phyloP scores from a whole-genome alignment of 805 yeast genomes.

The Wickerhamiella occidentalis region DNA sequence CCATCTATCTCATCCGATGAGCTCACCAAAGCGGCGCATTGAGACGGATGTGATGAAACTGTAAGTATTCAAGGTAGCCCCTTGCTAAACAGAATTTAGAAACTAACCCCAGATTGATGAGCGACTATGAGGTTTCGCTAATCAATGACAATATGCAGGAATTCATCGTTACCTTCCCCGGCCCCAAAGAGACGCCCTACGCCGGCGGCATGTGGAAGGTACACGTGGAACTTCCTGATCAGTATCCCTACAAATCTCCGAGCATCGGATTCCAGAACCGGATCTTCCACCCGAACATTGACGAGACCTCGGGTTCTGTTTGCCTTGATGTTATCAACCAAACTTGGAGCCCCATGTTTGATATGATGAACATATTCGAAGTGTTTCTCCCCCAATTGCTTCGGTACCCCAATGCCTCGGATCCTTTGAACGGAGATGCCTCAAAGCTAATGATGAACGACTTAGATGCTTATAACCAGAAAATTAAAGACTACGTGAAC shows the following conservation, averaged over 20 bases:
- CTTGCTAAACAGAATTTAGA: neutral
- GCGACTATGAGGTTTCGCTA: conserved; percentile 77
- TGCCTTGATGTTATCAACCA: conserved; percentile 94
- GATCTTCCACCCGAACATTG: conserved; percentile 92
- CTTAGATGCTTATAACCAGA: conserved; percentile 49
- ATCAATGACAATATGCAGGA: conserved; percentile 79
- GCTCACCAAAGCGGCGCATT: conserved; percentile 65
- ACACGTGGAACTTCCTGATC: conserved; percentile 88
- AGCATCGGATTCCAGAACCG: conserved; percentile 87
- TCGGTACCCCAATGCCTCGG: conserved; percentile 86
- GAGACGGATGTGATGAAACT: conserved; percentile 95
- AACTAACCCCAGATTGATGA: conserved; percentile 48
- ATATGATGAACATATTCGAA: conserved; percentile 78
- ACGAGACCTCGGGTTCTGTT: conserved; percentile 76
- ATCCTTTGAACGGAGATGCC: conserved; percentile 87
- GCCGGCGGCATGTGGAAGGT: conserved; percentile 83
- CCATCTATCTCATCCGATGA: neutral
- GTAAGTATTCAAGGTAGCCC: conserved; percentile 32
- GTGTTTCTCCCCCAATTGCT: conserved; percentile 84
- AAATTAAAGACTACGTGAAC: conserved; percentile 56
- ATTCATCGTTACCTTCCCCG: conserved; percentile 70
- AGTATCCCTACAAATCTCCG: conserved; percentile 91
- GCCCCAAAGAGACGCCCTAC: conserved; percentile 81
- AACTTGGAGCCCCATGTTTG: conserved; percentile 98
- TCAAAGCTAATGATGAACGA: conserved; percentile 65